Evolutionary conservation across 768 basidiomycete genomes (phyloP).

Genomic region (Amanita subjunquillea): DNA sequence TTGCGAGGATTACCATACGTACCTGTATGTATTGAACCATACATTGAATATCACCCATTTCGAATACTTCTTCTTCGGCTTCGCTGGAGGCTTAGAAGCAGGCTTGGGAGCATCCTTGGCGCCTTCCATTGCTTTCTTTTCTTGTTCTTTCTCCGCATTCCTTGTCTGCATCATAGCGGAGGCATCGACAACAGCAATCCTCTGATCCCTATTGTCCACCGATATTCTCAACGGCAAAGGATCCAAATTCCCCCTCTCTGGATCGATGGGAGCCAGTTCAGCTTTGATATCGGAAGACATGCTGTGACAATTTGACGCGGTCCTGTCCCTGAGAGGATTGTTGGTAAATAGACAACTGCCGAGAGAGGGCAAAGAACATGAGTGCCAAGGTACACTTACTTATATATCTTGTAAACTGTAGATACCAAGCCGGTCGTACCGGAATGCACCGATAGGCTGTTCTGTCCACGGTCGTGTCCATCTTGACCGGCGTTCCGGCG

Average conservation of each 20-base stretch:
- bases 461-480: constrained; percentile 1
- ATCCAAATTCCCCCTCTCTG: constrained; percentile 50
- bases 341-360: constrained; percentile 10
- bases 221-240: constrained; percentile 23
- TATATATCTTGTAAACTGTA: neutral
- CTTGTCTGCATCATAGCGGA: neutral
- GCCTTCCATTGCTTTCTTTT: constrained; percentile 12
- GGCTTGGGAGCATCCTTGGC: constrained; percentile 28
- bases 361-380: constrained; percentile 56
- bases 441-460: neutral
- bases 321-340: constrained; percentile 4
- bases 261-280: constrained; percentile 34
- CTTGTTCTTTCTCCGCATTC: neutral
- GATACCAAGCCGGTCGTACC: neutral
- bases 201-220: constrained; percentile 25
- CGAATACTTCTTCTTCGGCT: constrained; percentile 45
- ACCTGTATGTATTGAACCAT: constrained; percentile 73
- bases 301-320: constrained; percentile 8
- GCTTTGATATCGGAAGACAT: constrained; percentile 36
- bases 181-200: constrained; percentile 18
- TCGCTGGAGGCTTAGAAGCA: constrained; percentile 27
- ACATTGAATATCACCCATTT: constrained; percentile 48
- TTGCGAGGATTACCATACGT: constrained; percentile 3
- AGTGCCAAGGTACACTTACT: constrained; percentile 45
- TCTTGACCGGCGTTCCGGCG: neutral